Conservation (phyloP, 768 basidiomycete species). For the Galerina sulciceps region DNA sequence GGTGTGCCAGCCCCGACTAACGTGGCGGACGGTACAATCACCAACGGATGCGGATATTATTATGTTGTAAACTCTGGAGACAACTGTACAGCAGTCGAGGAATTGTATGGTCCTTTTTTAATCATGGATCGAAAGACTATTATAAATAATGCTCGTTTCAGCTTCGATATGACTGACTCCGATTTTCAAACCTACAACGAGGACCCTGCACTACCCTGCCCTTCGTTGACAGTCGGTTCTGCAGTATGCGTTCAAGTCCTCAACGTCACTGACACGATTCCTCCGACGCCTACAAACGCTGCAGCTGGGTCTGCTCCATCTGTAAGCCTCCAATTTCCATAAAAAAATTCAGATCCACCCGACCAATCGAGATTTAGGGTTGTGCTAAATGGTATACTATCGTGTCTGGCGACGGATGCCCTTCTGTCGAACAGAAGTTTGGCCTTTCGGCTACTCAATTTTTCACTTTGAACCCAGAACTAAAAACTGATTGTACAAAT, state of each 20-base stretch:
- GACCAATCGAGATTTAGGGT: neutral
- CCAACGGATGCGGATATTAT: slow-evolving; percentile 6
- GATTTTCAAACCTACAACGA: slow-evolving; percentile 2
- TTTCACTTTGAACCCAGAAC: slow-evolving; percentile 19
- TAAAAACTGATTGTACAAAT: slow-evolving; percentile 23
- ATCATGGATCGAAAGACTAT: neutral
- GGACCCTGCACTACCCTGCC: neutral
- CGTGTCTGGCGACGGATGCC: slow-evolving; percentile 24
- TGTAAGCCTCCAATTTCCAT: neutral
- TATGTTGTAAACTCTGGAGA: neutral
- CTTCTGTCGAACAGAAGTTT: slow-evolving; percentile 19
- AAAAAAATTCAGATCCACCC: neutral
- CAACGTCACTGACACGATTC: neutral
- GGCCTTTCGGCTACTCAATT: slow-evolving; percentile 18
- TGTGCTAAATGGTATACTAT: slow-evolving; percentile 26
- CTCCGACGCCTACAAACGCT: slow-evolving; percentile 7
- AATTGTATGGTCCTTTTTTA: neutral
- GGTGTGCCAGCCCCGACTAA: slow-evolving; percentile 3
- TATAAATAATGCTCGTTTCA: neutral
- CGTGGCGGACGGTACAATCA: slow-evolving; percentile 2
- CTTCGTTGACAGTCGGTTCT: slow-evolving; percentile 2
- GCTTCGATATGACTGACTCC: neutral
- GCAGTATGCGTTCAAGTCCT: slow-evolving; percentile 4
- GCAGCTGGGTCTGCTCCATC: slow-evolving; percentile 11
- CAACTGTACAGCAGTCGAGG: slow-evolving; percentile 1